These are phyloP conservation scores for Ganoderma lingzhi DNA, from an alignment of 1,284 basidiomycete genomes.

Conservation along the genomic window DNA sequence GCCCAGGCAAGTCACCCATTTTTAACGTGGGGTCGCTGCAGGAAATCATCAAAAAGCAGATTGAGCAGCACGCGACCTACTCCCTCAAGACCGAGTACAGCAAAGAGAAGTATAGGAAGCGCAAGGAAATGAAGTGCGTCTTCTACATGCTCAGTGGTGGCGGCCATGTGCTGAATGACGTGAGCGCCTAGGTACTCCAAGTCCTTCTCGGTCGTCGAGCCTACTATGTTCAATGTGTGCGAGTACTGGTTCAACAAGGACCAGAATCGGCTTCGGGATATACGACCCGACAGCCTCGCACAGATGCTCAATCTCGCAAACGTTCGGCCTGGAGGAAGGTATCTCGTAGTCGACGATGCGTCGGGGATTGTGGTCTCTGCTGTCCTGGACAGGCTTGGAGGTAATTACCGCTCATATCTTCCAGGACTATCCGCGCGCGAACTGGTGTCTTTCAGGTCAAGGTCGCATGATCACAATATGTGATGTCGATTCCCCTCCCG, in stretches of 20 bases:
- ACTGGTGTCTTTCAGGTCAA: slow-evolving; percentile 56
- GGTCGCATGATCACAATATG: slow-evolving; percentile 89
- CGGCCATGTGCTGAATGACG: slow-evolving; percentile 11
- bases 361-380: slow-evolving; percentile 91
- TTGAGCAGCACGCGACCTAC: slow-evolving; percentile 90
- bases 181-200: slow-evolving; percentile 77
- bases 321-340: slow-evolving; percentile 86
- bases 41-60: slow-evolving; percentile 94
- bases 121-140: slow-evolving; percentile 92
- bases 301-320: slow-evolving; percentile 90
- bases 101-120: slow-evolving; percentile 95
- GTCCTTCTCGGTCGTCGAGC: slow-evolving; percentile 88
- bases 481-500: slow-evolving; percentile 93
- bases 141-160: not conserved
- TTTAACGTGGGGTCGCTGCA: slow-evolving; percentile 43
- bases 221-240: slow-evolving; percentile 88
- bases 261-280: slow-evolving; percentile 81
- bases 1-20: slow-evolving; percentile 12
- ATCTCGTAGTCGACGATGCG: slow-evolving; percentile 92
- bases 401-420: slow-evolving; percentile 45
- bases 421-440: not conserved
- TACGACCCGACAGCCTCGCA: slow-evolving; percentile 89
- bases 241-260: slow-evolving; percentile 91
- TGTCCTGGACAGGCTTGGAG: slow-evolving; percentile 87
- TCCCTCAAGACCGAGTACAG: slow-evolving; percentile 95